Percentiles rank a stretch among this genome's conserved stretches.
phyloP scores from a whole-genome alignment of 352 stramenopile species.

The Pythium graminicola region DNA sequence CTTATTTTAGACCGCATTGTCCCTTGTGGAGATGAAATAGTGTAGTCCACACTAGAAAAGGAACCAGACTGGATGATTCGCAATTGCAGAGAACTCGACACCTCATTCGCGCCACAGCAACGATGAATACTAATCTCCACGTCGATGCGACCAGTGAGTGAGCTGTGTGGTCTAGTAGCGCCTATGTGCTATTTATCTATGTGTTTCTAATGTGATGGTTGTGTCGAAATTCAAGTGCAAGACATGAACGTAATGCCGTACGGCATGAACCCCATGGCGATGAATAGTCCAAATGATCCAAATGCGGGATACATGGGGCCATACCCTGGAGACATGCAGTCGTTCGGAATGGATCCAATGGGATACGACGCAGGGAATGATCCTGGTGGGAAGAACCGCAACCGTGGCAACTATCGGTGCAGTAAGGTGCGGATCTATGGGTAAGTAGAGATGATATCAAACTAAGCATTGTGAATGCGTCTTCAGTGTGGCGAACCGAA shows the following conservation, averaged over 20 bases:
- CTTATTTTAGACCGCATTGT: slow-evolving; percentile 1
- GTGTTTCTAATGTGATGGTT: neutral
- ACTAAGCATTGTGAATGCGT: neutral
- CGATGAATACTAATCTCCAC: slow-evolving; percentile 24
- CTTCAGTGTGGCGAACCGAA: slow-evolving; percentile 74
- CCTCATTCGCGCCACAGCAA: too few relatives aligned
- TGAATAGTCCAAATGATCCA: slow-evolving; percentile 24
- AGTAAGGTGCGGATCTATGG: slow-evolving; percentile 43
- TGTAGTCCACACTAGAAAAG: slow-evolving; percentile 11
- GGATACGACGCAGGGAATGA: slow-evolving; percentile 26
- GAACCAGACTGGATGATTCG: too few relatives aligned
- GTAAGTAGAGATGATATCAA: neutral
- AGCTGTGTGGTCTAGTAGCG: neutral
- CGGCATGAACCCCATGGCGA: slow-evolving; percentile 40
- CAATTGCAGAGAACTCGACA: too few relatives aligned
- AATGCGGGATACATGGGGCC: slow-evolving; percentile 44
- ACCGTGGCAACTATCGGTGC: slow-evolving; percentile 83
- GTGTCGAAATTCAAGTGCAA: slow-evolving; percentile 21
- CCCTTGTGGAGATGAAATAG: neutral
- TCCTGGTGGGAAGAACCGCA: slow-evolving; percentile 52
- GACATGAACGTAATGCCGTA: slow-evolving; percentile 58
- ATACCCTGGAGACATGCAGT: slow-evolving; percentile 37
- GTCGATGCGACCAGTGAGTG: slow-evolving; percentile 20
- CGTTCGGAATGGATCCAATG: slow-evolving; percentile 33
- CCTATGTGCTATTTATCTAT: neutral